phyloP scores from a whole-genome alignment of 257 asterid genomes.

The Rauvolfia tetraphylla region DNA sequence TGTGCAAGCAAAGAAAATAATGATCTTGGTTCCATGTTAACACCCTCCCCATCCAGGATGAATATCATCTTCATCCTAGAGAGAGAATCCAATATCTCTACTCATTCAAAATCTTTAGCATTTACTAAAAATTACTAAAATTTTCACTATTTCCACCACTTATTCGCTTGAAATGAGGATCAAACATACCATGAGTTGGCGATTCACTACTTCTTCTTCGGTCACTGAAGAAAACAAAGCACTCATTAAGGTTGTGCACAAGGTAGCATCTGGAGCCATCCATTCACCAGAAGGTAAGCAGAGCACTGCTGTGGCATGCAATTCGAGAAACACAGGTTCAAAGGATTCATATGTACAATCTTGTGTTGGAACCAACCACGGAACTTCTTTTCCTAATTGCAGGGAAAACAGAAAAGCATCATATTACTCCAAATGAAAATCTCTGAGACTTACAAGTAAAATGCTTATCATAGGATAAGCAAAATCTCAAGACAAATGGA shows the following conservation, averaged over 20 bases:
- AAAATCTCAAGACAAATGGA: background rate
- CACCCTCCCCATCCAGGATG: background rate
- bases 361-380: constrained; percentile 85
- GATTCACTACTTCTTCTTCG: constrained; percentile 73
- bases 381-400: constrained; percentile 53
- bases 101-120: background rate
- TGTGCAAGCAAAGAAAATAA: background rate
- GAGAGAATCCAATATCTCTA: background rate
- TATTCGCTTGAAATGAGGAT: constrained; percentile 13
- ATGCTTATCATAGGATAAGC: background rate
- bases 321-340: constrained; percentile 71
- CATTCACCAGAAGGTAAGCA: constrained; percentile 87
- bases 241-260: constrained; percentile 78
- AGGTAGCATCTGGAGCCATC: constrained; percentile 77
- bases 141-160: background rate
- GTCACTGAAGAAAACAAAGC: constrained; percentile 78
- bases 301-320: constrained; percentile 81
- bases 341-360: constrained; percentile 53
- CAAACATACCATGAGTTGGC: constrained; percentile 68
- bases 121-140: background rate
- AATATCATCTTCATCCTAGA: background rate
- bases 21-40: background rate
- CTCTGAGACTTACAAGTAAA: background rate
- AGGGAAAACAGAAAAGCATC: constrained; percentile 17
- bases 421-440: background rate